Conservation (phyloP, 495 filamentous ascomycete genomes). For the Trichodelitschia bisporula region DNA sequence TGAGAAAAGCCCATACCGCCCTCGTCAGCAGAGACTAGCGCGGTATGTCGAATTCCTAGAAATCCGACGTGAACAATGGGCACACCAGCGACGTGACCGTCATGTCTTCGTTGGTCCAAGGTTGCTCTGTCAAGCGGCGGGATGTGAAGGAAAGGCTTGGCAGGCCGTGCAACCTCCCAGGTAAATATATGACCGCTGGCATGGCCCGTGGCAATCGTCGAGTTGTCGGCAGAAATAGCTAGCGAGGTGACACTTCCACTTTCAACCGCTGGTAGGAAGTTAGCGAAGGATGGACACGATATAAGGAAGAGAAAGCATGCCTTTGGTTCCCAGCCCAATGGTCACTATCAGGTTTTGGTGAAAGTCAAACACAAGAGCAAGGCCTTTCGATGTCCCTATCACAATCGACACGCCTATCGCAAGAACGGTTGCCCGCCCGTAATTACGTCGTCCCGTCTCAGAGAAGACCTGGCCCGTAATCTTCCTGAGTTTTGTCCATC, state of each 20-base stretch:
- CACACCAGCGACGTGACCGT: slow-evolving; percentile 61
- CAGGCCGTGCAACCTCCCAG: slow-evolving; percentile 67
- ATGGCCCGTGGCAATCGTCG: slow-evolving; percentile 76
- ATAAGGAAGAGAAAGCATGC: slow-evolving; percentile 20
- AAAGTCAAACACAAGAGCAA: slow-evolving; percentile 89
- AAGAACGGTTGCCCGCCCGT: slow-evolving; percentile 77
- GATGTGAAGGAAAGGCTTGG: slow-evolving; percentile 73
- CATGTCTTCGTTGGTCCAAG: slow-evolving; percentile 34
- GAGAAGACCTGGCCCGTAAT: slow-evolving; percentile 77
- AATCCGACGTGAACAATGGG: slow-evolving; percentile 79
- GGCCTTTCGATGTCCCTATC: slow-evolving; percentile 78
- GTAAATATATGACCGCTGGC: slow-evolving; percentile 82
- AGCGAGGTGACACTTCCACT: slow-evolving; percentile 70
- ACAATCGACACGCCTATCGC: slow-evolving; percentile 76
- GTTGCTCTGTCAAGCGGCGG: slow-evolving; percentile 43
- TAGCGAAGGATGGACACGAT: slow-evolving; percentile 3
- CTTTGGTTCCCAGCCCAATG: slow-evolving; percentile 82
- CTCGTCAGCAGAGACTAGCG: slow-evolving; percentile 91
- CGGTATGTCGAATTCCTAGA: slow-evolving; percentile 82
- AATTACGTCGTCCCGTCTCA: slow-evolving; percentile 80
- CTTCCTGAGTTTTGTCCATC: slow-evolving; percentile 86
- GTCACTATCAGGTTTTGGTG: slow-evolving; percentile 83
- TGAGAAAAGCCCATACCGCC: slow-evolving; percentile 96
- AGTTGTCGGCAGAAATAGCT: slow-evolving; percentile 80
- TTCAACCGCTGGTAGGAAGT: slow-evolving; percentile 48